Evolutionary conservation across 148 eudicot genomes (phyloP).

Genomic region (Rhododendron mucronatum): DNA sequence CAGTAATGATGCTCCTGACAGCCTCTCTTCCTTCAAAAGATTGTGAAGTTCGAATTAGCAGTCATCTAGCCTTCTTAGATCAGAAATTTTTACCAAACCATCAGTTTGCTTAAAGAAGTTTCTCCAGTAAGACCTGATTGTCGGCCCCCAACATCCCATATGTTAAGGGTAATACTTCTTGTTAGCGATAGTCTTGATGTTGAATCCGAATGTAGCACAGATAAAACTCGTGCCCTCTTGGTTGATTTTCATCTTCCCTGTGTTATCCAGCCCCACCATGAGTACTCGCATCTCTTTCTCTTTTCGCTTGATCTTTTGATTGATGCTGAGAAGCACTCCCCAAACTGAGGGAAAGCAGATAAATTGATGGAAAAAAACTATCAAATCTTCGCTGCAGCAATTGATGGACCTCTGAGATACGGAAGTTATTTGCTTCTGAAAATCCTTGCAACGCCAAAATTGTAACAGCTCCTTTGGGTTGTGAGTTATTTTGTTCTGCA

Average conservation of each 20-base stretch:
- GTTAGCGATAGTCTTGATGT: conserved; percentile 78
- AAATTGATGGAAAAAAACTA: not conserved
- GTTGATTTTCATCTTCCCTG: conserved; percentile 87
- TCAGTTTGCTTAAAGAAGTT: conserved; percentile 98
- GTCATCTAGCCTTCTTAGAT: conserved; percentile 79
- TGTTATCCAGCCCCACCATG: conserved; percentile 89
- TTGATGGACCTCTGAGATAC: not conserved
- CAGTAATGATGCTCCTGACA: conserved; percentile 79
- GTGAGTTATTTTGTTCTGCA: not conserved
- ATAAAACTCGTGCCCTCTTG: conserved; percentile 84
- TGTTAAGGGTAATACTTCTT: conserved; percentile 76
- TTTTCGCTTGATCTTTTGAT: conserved; percentile 79
- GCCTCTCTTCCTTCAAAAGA: conserved; percentile 94
- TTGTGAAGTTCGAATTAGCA: conserved; percentile 72
- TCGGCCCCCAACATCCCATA: conserved; percentile 99
- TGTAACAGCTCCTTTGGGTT: not conserved
- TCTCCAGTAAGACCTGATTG: conserved; percentile 92
- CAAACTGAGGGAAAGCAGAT: not conserved
- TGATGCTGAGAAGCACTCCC: conserved; percentile 60
- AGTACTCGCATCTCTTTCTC: conserved; percentile 96
- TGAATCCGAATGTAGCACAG: conserved; percentile 83
- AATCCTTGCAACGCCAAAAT: not conserved
- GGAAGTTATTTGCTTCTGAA: not conserved
- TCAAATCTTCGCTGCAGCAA: not conserved
- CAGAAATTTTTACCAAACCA: conserved; percentile 94